phyloP scores from a whole-genome alignment of 495 filamentous ascomycete species.

The Aspergillus panamensis region DNA sequence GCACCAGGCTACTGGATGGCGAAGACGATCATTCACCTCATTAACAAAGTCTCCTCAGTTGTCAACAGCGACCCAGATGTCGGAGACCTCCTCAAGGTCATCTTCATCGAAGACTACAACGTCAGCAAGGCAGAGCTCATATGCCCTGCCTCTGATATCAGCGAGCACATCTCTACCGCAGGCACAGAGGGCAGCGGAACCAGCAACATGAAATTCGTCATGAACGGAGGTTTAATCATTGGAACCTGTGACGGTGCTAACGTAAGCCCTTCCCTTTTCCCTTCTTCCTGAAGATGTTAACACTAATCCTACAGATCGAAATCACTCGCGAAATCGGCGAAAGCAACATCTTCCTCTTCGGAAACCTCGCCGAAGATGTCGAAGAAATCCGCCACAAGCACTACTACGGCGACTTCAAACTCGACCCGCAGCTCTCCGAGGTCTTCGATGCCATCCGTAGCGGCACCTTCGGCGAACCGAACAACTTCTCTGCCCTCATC shows the following conservation, averaged over 20 bases:
- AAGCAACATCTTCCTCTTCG: constrained; percentile 97
- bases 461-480: constrained; percentile 72
- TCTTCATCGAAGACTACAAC: constrained; percentile 98
- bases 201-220: constrained; percentile 97
- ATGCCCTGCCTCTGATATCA: constrained; percentile 88
- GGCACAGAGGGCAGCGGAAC: constrained; percentile 76
- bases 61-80: constrained; percentile 90
- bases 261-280: constrained; percentile 50
- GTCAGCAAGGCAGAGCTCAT: constrained; percentile 99
- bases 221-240: constrained; percentile 95
- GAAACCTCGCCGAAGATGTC: constrained; percentile 92
- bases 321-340: constrained; percentile 97
- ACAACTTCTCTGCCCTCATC: constrained; percentile 74
- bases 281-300: neutral
- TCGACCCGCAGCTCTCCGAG: constrained; percentile 69
- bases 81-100: constrained; percentile 91
- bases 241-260: constrained; percentile 98
- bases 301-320: constrained; percentile 64
- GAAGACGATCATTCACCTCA: constrained; percentile 95
- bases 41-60: constrained; percentile 87
- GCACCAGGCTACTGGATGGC: constrained; percentile 99
- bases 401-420: constrained; percentile 69
- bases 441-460: constrained; percentile 81
- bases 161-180: constrained; percentile 97
- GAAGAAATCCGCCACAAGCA: constrained; percentile 93